Conservation (phyloP, 2,329 filamentous ascomycete species). For the Tolypocladium ophioglossoides region DNA sequence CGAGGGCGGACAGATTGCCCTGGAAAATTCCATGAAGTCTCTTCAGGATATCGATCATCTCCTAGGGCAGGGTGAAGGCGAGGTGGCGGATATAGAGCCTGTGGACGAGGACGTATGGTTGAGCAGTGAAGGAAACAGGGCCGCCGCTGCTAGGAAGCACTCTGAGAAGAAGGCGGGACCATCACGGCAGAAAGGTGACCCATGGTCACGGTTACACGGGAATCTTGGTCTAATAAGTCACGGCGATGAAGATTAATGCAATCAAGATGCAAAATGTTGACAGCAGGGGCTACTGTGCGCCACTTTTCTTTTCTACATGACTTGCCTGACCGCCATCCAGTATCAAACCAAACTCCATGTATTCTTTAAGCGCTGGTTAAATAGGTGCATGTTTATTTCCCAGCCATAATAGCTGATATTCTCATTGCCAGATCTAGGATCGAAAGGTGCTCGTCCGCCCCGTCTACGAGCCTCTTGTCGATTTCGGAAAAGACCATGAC, state of each 20-base stretch:
- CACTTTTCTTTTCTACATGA: conserved; percentile 1
- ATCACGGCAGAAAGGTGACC: conserved; percentile 18
- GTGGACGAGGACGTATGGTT: conserved; percentile 25
- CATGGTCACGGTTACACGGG: conserved; percentile 42
- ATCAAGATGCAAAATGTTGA: neutral
- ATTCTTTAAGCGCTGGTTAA: neutral
- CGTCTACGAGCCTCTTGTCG: conserved; percentile 90
- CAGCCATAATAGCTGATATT: conserved; percentile 62
- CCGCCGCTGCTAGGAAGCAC: neutral
- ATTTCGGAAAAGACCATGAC: conserved; percentile 84
- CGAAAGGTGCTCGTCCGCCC: conserved; percentile 87
- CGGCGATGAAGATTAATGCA: conserved; percentile 13
- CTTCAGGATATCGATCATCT: conserved; percentile 40
- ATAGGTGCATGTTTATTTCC: conserved; percentile 16
- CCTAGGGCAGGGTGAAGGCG: conserved; percentile 24
- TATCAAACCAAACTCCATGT: conserved; percentile 1
- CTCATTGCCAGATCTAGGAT: conserved; percentile 77
- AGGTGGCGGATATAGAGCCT: conserved; percentile 12
- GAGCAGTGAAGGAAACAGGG: conserved; percentile 14
- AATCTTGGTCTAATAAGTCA: conserved; percentile 40
- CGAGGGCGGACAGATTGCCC: conserved; percentile 44
- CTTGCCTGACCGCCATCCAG: neutral
- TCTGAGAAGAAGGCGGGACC: conserved; percentile 10
- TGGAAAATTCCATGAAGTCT: conserved; percentile 40
- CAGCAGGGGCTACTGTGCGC: neutral